These are phyloP conservation scores for Saksenaea vasiformis DNA, from an alignment of 371 early-diverging fungal species.

Conservation along the genomic window DNA sequence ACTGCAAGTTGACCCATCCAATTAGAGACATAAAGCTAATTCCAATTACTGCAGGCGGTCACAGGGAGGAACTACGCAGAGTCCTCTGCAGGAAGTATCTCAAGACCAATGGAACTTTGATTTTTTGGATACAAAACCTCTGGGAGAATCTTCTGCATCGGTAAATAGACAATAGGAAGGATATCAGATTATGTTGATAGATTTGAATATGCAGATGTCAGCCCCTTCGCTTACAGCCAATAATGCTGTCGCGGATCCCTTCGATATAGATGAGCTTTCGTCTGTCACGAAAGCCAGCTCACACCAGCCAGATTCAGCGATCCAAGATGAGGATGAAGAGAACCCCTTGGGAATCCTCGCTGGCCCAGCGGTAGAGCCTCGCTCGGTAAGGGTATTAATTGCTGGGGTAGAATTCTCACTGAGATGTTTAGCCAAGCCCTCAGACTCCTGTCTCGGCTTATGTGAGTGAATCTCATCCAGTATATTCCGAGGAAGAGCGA, in stretches of 20 bases:
- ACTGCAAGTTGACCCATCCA: slow-evolving; percentile 39
- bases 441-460: not conserved
- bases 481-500: not conserved
- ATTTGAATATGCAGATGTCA: not conserved
- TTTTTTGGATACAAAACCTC: slow-evolving; percentile 35
- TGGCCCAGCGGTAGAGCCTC: not conserved
- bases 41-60: slow-evolving; percentile 20
- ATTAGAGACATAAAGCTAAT: not conserved
- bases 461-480: not conserved
- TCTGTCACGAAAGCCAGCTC: slow-evolving; percentile 13
- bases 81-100: slow-evolving; percentile 9
- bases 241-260: slow-evolving; percentile 32
- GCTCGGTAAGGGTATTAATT: not conserved
- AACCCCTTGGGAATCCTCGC: slow-evolving; percentile 50
- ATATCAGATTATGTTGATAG: not conserved
- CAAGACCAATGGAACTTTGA: slow-evolving; percentile 59
- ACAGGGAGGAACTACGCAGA: slow-evolving; percentile 16
- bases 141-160: not conserved
- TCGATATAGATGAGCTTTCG: slow-evolving; percentile 32
- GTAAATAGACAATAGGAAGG: slow-evolving; percentile 3
- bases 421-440: not conserved
- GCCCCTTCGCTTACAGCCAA: slow-evolving; percentile 13
- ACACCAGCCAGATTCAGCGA: not conserved
- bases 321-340: slow-evolving; percentile 23
- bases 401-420: not conserved